These are phyloP conservation scores for Daedaleopsis sinensis DNA, from an alignment of 768 basidiomycete species.

Conservation along the genomic window DNA sequence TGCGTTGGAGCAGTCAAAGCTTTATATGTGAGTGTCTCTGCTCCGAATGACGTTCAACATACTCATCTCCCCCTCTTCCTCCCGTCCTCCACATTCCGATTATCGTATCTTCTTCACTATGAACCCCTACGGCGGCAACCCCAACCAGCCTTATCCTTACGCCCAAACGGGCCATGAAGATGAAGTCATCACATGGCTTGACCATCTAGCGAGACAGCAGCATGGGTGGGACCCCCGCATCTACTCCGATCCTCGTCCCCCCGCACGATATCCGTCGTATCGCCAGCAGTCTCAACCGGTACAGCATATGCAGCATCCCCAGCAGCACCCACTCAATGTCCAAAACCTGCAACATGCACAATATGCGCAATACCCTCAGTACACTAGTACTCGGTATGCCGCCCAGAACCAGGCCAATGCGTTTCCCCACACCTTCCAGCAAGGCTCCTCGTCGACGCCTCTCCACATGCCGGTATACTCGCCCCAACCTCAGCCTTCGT, in stretches of 20 bases:
- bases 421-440: slow-evolving; percentile 3
- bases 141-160: not conserved
- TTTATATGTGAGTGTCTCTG: not conserved
- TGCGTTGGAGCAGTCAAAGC: not conserved
- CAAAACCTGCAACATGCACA: not conserved
- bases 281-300: not conserved
- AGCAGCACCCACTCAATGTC: not conserved
- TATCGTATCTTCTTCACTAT: not conserved
- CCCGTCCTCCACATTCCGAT: not conserved
- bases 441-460: slow-evolving; percentile 4
- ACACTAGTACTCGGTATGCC: too few relatives aligned
- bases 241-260: not conserved
- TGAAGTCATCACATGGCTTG: not conserved
- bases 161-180: not conserved
- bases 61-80: not conserved
- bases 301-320: not conserved
- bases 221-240: not conserved
- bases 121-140: not conserved
- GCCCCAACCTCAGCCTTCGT: not conserved
- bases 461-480: not conserved
- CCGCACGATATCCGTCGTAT: not conserved
- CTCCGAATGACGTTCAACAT: not conserved
- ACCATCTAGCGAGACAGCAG: not conserved
- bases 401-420: not conserved
- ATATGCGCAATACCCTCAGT: not conserved